Evolutionary conservation across 2,329 filamentous ascomycete genomes (phyloP), one percentile per base, ranked within the genome.

Genomic region (Furcasterigmium furcatum): DNA sequence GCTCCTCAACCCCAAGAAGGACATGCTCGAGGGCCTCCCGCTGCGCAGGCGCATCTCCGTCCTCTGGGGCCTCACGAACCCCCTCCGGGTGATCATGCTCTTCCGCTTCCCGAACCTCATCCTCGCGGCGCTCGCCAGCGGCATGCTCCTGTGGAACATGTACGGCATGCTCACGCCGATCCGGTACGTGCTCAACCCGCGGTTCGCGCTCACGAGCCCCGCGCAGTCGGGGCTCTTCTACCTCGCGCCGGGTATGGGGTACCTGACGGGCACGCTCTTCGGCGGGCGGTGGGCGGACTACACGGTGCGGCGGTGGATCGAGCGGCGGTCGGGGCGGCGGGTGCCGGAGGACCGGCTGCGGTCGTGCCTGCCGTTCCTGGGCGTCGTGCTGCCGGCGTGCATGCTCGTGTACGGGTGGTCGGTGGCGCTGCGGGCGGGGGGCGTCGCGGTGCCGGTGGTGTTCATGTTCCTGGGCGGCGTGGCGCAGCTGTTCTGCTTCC

Each of bases 121-220:
- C 13, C 71, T 85, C 46, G 75, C 41, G 43, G 66, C 57, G 4
- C 63, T 85, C 4, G 81, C 80, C 3, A 82, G 77, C 38, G 77
- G 76, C 1, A 73, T 77, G 12, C 68, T 91, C 1, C 80, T 89
- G 13, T 90, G 84, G 84, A 89, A 91, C 62, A 88, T 90, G 69
- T 77, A 76, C 51, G 65, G 65, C 27, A 58, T 77, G n/a, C 61
- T 77, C 4, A 87, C 84, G 0, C 81, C 81, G 0, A 87, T 89
- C 45, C 82, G 86, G 18, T 87, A 87, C 53, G 77, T 89, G 5
- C 70, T 91, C 12, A 89, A 90, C 55, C 86, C 87, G 0, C 81
- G 87, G 19, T 90, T 91, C 67, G 62, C 82, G 44, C 73, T 90
- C 9, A 77, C 79, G 0, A 74, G 76, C 0, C 85, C 87, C 0